These are phyloP conservation scores for Dendrobium huoshanense DNA, from an alignment of 106 monocot genomes.

Conservation along the genomic window DNA sequence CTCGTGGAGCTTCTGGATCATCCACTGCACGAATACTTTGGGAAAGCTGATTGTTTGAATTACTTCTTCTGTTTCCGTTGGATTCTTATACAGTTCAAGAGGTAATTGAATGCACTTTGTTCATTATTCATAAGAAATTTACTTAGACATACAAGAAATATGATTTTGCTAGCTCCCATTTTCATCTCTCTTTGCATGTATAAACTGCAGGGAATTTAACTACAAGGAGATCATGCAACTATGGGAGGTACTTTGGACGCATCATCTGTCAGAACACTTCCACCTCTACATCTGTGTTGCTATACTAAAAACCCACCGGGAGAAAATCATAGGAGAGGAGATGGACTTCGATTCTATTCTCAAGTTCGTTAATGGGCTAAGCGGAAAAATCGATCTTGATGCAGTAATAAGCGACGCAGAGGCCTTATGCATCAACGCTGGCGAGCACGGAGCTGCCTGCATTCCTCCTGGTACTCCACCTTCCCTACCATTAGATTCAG, in stretches of 20 bases:
- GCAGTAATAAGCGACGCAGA: constrained; percentile 56
- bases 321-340: constrained; percentile 60
- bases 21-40: constrained; percentile 79
- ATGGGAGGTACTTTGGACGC: constrained; percentile 92
- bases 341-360: constrained; percentile 90
- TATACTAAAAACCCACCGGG: constrained; percentile 60
- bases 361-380: constrained; percentile 94
- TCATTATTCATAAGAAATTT: not conserved
- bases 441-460: constrained; percentile 74
- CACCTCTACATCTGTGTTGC: constrained; percentile 89
- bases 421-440: constrained; percentile 58
- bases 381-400: constrained; percentile 60
- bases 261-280: constrained; percentile 78
- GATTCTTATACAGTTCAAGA: constrained; percentile 99
- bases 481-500: constrained; percentile 57
- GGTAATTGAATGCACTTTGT: constrained; percentile 19
- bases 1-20: constrained; percentile 85
- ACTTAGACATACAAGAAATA: no score
- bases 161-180: not conserved
- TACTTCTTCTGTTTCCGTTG: constrained; percentile 98
- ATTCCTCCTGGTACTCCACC: constrained; percentile 96
- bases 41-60: constrained; percentile 87
- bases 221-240: constrained; percentile 58
- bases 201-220: constrained; percentile 63
- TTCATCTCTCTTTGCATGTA: not conserved